These are phyloP conservation scores for Drechslerella coelobrocha DNA, from an alignment of 2,329 filamentous ascomycete species.

Conservation along the genomic window DNA sequence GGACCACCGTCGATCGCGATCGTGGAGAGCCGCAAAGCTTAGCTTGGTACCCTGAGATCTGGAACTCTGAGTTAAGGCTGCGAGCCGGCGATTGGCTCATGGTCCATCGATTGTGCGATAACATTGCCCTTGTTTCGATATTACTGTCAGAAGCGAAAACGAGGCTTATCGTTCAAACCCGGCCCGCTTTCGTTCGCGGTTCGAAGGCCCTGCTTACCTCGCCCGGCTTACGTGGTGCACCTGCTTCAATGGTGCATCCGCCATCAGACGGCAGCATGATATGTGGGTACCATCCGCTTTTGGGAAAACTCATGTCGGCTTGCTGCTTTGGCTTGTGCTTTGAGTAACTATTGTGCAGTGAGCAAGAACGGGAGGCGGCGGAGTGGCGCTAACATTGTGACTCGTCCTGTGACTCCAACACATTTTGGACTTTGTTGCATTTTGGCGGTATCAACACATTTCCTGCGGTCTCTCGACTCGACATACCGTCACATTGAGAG, in stretches of 20 bases:
- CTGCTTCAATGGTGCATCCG: too few relatives aligned
- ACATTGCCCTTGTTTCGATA: background rate
- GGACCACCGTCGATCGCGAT: background rate
- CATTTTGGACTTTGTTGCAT: conserved; percentile 1
- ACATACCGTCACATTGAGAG: too few relatives aligned
- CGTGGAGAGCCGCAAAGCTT: background rate
- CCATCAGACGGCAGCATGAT: too few relatives aligned
- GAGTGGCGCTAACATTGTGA: too few relatives aligned
- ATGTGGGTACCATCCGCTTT: too few relatives aligned
- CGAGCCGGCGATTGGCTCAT: background rate
- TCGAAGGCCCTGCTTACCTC: background rate
- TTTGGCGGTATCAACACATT: background rate
- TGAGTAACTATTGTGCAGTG: too few relatives aligned
- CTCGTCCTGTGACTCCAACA: too few relatives aligned
- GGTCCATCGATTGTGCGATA: background rate
- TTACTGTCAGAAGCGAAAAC: too few relatives aligned
- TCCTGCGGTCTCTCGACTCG: background rate
- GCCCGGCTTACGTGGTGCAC: too few relatives aligned
- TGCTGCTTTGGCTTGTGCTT: too few relatives aligned
- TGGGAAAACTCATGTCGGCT: too few relatives aligned
- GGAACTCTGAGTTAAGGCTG: background rate
- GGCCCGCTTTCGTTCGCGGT: background rate
- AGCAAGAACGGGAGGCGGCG: too few relatives aligned
- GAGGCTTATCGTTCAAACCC: background rate
- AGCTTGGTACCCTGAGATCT: background rate